Evolutionary conservation across 2,329 filamentous ascomycete genomes (phyloP).

Genomic region (Talaromyces rugulosus): DNA sequence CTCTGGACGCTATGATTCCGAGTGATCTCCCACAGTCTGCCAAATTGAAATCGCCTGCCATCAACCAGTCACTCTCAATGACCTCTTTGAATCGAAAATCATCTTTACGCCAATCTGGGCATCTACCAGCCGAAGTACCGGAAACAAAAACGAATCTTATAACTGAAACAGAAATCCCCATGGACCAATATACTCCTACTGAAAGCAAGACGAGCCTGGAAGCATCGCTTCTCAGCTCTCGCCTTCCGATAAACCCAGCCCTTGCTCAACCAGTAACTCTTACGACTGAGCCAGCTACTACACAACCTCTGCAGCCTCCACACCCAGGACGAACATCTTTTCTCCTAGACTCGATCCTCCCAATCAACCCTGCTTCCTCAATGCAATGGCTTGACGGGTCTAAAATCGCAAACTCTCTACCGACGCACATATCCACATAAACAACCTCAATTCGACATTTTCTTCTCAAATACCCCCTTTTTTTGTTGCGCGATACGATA

Average conservation of each 20-base stretch:
- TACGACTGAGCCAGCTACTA: conserved; percentile 16
- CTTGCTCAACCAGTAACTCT: conserved; percentile 13
- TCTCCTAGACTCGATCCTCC: conserved; percentile 27
- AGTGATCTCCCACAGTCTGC: neutral
- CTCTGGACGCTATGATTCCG: conserved; percentile 2
- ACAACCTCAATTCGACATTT: neutral
- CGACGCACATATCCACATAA: neutral
- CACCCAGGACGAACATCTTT: conserved; percentile 17
- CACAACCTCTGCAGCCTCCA: neutral
- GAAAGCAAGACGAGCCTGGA: neutral
- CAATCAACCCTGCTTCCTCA: conserved; percentile 28
- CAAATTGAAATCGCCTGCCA: neutral
- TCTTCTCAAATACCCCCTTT: neutral
- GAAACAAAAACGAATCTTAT: neutral
- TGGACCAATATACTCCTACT: neutral
- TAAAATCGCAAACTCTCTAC: neutral
- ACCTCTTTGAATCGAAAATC: neutral
- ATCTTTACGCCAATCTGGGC: conserved; percentile 9
- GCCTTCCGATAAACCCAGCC: neutral
- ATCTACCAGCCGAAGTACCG: conserved; percentile 14
- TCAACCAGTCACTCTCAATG: neutral
- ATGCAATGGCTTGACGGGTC: neutral
- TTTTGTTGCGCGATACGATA: neutral
- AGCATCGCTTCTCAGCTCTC: conserved; percentile 7
- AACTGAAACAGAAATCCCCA: neutral